These are phyloP conservation scores for Encephalitozoon cuniculi DNA, from an alignment of 371 early-diverging fungal genomes.

Conservation along the genomic window DNA sequence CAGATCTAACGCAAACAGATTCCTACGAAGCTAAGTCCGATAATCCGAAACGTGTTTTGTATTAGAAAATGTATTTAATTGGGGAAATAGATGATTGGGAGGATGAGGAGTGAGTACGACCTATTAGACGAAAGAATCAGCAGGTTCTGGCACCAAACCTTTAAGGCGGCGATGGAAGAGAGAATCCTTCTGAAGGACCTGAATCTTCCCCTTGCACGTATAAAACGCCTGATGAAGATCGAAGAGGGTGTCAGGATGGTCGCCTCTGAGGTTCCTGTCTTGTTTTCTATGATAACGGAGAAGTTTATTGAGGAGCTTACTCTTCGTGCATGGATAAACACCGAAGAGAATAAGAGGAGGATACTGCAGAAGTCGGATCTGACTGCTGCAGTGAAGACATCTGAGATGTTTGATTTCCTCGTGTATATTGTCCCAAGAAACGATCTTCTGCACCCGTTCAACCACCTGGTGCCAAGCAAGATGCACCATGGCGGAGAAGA, in stretches of 20 bases:
- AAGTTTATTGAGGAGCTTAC: constrained; percentile 88
- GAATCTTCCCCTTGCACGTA: constrained; percentile 86
- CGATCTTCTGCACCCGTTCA: constrained; percentile 50
- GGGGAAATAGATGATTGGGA: not conserved
- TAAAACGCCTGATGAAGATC: constrained; percentile 98
- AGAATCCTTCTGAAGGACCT: constrained; percentile 65
- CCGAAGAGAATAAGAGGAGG: constrained; percentile 92
- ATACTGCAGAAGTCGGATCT: constrained; percentile 89
- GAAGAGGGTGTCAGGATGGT: constrained; percentile 83
- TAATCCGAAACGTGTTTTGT: constrained; percentile 11
- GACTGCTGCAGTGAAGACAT: constrained; percentile 77
- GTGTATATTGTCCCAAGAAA: constrained; percentile 93
- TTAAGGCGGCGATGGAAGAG: constrained; percentile 14
- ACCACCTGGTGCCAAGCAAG: not conserved
- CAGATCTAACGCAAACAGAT: too few species aligned
- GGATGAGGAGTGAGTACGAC: constrained; percentile 3
- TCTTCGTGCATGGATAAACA: constrained; percentile 86
- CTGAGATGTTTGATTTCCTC: constrained; percentile 93
- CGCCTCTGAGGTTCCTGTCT: constrained; percentile 70
- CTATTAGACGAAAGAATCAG: constrained; percentile 32
- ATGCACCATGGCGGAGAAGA: not conserved
- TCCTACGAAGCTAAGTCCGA: too few species aligned
- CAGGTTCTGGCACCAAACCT: constrained; percentile 31
- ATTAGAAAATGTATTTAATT: constrained; percentile 14
- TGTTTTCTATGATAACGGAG: constrained; percentile 91